Evolutionary conservation across 2,329 filamentous ascomycete species (phyloP).

Genomic region (Epichloe aotearoae): DNA sequence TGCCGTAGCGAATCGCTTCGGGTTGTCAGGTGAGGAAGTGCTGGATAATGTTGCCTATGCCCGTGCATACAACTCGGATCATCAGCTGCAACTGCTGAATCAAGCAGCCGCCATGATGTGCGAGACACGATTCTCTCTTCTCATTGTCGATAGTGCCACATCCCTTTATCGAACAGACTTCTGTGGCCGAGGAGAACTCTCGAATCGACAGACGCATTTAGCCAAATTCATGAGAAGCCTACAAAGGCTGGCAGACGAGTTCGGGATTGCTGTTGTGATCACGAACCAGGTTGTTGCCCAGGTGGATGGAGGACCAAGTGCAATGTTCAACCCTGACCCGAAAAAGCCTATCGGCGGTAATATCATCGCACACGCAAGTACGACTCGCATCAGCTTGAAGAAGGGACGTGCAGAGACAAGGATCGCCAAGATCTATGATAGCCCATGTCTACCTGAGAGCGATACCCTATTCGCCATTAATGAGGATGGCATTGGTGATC

Average conservation of each 20-base stretch:
- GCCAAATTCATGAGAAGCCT: slow-evolving; percentile 81
- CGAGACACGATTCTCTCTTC: slow-evolving; percentile 89
- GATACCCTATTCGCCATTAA: slow-evolving; percentile 95
- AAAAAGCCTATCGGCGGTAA: slow-evolving; percentile 99
- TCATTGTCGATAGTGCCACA: slow-evolving; percentile 93
- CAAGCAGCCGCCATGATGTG: slow-evolving; percentile 99
- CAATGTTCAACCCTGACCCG: slow-evolving; percentile 98
- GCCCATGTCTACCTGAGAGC: slow-evolving; percentile 88
- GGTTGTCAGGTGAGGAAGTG: slow-evolving; percentile 90
- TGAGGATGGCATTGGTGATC: slow-evolving; percentile 93
- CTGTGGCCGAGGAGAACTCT: slow-evolving; percentile 88
- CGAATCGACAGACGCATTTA: slow-evolving; percentile 78
- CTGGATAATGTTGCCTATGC: slow-evolving; percentile 98
- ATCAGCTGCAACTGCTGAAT: slow-evolving; percentile 87
- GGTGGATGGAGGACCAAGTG: slow-evolving; percentile 86
- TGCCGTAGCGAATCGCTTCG: slow-evolving; percentile 86
- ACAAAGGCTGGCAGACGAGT: slow-evolving; percentile 66
- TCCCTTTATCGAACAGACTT: slow-evolving; percentile 95
- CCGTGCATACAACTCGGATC: slow-evolving; percentile 94
- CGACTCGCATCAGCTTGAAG: slow-evolving; percentile 85
- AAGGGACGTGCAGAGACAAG: slow-evolving; percentile 91
- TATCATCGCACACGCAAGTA: slow-evolving; percentile 96
- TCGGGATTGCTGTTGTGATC: slow-evolving; percentile 95
- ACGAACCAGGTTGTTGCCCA: slow-evolving; percentile 98
- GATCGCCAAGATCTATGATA: slow-evolving; percentile 99